A percentile compares a stretch with the other conserved stretches of the same genome.
Conservation (phyloP, 352 stramenopile species). For the Blastocystis sp. region DNA sequence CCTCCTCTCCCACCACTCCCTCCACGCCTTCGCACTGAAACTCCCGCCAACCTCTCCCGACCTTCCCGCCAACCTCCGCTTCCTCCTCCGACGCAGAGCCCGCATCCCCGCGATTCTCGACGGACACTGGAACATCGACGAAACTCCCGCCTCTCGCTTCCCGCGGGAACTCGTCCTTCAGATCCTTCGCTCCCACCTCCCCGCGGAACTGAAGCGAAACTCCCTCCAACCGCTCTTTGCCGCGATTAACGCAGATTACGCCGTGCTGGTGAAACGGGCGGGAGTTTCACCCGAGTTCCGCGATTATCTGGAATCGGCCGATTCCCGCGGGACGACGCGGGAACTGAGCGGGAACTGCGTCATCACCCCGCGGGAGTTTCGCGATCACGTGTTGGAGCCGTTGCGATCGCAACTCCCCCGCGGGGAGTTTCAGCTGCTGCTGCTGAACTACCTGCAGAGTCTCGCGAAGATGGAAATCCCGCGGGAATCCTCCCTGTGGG, state of each 20-base stretch:
- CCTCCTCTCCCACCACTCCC: neutral
- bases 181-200: neutral
- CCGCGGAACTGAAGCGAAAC: neutral
- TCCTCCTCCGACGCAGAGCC: constrained; percentile 25
- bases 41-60: neutral
- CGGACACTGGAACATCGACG: neutral
- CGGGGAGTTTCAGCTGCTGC: neutral
- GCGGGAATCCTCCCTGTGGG: neutral
- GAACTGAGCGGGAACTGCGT: constrained; percentile 46
- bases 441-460: constrained; percentile 29
- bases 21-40: neutral
- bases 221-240: neutral
- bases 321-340: neutral
- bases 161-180: constrained; percentile 11
- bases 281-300: neutral
- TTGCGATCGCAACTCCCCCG: neutral
- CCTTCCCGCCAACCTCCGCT: neutral
- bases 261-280: neutral
- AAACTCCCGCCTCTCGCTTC: neutral
- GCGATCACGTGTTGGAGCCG: constrained; percentile 6
- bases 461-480: neutral
- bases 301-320: neutral
- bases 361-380: constrained; percentile 16
- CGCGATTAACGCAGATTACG: constrained; percentile 17
- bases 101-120: neutral